Conservation (phyloP, 352 stramenopile species). For the Pythium aphanidermatum region DNA sequence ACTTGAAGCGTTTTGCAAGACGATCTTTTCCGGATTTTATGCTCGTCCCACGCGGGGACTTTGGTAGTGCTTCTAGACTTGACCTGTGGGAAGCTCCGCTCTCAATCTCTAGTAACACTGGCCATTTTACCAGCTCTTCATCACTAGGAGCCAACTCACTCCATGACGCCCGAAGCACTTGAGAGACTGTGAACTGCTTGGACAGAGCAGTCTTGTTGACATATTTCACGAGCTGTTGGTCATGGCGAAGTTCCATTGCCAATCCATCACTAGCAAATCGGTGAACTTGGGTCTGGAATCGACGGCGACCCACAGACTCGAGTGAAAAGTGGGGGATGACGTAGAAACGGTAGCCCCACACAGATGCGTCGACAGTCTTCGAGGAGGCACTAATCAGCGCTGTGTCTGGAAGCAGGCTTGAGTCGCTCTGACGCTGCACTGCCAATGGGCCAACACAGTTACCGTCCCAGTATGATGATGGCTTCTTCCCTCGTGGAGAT, state of each 20-base stretch:
- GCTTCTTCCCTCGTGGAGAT: constrained; percentile 4
- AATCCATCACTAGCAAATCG: constrained; percentile 3
- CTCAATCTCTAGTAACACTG: constrained; percentile 53
- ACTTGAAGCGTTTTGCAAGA: constrained; percentile 55
- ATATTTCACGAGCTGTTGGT: constrained; percentile 69
- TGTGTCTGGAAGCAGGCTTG: too few relatives aligned
- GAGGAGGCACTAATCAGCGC: too few relatives aligned
- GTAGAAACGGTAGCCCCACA: constrained; percentile 71
- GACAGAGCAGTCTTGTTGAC: constrained; percentile 52
- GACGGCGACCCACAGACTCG: constrained; percentile 39
- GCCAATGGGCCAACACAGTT: constrained; percentile 5
- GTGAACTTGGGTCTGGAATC: constrained; percentile 32
- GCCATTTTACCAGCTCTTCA: constrained; percentile 65
- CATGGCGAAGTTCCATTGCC: constrained; percentile 24
- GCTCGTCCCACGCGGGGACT: not conserved
- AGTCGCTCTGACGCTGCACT: too few relatives aligned
- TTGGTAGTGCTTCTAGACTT: not conserved
- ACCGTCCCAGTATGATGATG: constrained; percentile 11
- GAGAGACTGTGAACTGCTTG: constrained; percentile 41
- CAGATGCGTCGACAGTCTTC: not conserved
- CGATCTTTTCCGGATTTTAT: constrained; percentile 17
- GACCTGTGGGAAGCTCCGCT: constrained; percentile 14
- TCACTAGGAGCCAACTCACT: constrained; percentile 50
- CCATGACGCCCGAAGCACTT: constrained; percentile 52
- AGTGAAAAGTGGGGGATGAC: constrained; percentile 64